Conservation (phyloP, 2,329 filamentous ascomycete species). For the Trichoderma sp. region DNA sequence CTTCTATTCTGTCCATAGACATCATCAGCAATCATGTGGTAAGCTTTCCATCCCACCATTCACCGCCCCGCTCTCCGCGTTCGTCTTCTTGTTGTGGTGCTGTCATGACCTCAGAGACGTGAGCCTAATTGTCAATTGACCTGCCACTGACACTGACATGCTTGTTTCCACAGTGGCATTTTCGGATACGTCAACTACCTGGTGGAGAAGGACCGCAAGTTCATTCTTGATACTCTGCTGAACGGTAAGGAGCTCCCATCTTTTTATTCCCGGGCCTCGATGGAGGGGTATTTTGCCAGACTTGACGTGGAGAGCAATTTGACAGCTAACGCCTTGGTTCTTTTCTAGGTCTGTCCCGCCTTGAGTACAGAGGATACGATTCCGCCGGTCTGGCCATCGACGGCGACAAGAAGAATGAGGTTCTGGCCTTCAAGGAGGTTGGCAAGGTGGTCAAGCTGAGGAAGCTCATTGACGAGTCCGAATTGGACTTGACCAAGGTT, state of each 20-base stretch:
- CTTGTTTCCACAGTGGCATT: constrained; percentile 64
- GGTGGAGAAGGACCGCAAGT: constrained; percentile 97
- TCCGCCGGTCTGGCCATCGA: constrained; percentile 94
- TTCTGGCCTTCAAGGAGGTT: constrained; percentile 97
- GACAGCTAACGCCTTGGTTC: constrained; percentile 24
- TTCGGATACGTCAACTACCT: constrained; percentile 99
- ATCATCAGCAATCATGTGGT: constrained; percentile 26
- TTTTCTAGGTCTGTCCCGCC: constrained; percentile 75
- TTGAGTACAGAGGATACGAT: constrained; percentile 98
- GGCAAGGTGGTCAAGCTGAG: constrained; percentile 98
- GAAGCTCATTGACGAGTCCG: constrained; percentile 80
- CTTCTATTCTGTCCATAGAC: not conserved
- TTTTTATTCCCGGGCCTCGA: not conserved
- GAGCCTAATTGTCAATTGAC: constrained; percentile 13
- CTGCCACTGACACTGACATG: constrained; percentile 28
- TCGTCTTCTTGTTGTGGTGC: not conserved
- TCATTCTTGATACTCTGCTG: constrained; percentile 91
- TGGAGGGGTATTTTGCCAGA: not conserved
- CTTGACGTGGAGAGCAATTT: not conserved
- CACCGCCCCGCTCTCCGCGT: constrained; percentile 21
- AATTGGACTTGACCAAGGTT: constrained; percentile 83
- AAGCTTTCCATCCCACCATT: constrained; percentile 20
- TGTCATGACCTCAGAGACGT: not conserved
- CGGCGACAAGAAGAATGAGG: constrained; percentile 98
- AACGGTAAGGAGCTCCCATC: constrained; percentile 65